These are phyloP conservation scores for Cornus suecica DNA, from an alignment of 148 eudicot genomes.

Conservation along the genomic window DNA sequence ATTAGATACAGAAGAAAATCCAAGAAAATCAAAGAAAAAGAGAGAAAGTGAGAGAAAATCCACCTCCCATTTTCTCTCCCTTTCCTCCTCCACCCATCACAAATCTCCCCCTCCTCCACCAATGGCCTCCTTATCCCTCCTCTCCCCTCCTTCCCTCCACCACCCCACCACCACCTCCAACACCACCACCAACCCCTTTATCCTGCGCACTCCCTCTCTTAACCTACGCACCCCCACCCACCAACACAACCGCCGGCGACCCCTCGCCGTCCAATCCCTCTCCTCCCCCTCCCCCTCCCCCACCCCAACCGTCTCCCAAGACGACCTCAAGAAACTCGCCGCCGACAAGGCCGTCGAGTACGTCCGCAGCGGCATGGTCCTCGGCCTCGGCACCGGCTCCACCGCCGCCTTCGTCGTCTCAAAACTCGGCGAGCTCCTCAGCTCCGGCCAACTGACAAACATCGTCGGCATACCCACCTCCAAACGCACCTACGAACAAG, in stretches of 20 bases:
- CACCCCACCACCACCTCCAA: conserved; percentile 13
- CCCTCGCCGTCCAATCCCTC: conserved; percentile 38
- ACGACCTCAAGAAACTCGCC: conserved; percentile 89
- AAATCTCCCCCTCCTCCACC: conserved; percentile 4
- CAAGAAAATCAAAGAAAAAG: no score
- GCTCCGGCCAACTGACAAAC: conserved; percentile 47
- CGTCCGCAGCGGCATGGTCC: conserved; percentile 84
- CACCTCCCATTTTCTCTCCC: conserved; percentile 8
- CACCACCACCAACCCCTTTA: conserved; percentile 14
- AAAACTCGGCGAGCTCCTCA: conserved; percentile 62
- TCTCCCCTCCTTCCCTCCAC: conserved; percentile 33
- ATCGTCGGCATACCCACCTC: conserved; percentile 91
- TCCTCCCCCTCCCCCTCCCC: conserved; percentile 50
- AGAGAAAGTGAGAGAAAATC: conserved; percentile 1
- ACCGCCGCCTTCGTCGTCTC: conserved; percentile 88
- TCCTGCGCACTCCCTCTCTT: conserved; percentile 15
- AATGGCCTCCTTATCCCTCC: conserved; percentile 43
- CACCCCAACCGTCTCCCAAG: conserved; percentile 53
- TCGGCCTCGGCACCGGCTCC: conserved; percentile 94
- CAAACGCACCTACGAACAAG: conserved; percentile 79
- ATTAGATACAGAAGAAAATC: no score
- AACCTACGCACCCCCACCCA: conserved; percentile 17
- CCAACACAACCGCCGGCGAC: neutral
- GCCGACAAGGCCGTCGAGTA: conserved; percentile 93
- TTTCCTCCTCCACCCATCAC: neutral